phyloP scores from a whole-genome alignment of 1,284 basidiomycete species.

The Pseudozyma pruni region DNA sequence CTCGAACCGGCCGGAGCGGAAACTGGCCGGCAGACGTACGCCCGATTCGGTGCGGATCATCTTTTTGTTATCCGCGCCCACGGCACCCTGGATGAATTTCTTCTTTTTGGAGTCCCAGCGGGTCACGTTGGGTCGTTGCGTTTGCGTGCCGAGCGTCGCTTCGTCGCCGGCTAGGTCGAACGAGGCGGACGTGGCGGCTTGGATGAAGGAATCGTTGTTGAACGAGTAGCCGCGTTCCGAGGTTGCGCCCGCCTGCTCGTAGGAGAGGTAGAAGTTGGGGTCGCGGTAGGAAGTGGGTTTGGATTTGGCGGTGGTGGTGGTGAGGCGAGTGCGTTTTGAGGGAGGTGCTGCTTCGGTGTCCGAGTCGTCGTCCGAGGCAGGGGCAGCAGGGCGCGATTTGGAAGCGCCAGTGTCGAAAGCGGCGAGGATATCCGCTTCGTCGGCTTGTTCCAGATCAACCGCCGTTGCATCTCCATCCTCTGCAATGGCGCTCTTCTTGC shows the following conservation, averaged over 20 bases:
- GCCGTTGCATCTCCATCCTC: conserved; percentile 69
- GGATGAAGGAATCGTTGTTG: conserved; percentile 78
- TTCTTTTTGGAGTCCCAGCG: conserved; percentile 98
- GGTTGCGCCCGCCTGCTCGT: conserved; percentile 84
- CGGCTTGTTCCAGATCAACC: conserved; percentile 74
- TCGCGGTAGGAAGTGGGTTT: conserved; percentile 75
- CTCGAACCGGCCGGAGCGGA: conserved; percentile 90
- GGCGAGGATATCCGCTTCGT: conserved; percentile 46
- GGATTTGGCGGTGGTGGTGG: conserved; percentile 8
- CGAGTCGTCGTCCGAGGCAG: conserved; percentile 70
- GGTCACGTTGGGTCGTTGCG: conserved; percentile 71
- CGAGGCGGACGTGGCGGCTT: conserved; percentile 81
- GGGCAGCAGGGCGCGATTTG: neutral
- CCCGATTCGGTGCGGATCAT: conserved; percentile 94
- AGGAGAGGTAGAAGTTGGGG: conserved; percentile 87
- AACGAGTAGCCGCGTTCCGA: conserved; percentile 79
- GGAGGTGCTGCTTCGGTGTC: conserved; percentile 64
- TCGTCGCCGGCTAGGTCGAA: conserved; percentile 85
- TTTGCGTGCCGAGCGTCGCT: conserved; percentile 67
- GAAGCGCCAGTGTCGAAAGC: conserved; percentile 43
- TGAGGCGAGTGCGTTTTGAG: conserved; percentile 20
- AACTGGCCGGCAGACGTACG: conserved; percentile 88
- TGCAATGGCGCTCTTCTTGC: conserved; percentile 45
- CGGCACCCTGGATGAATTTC: conserved; percentile 86
- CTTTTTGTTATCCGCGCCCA: conserved; percentile 92